Base-by-base conservation (phyloP, 2,329 filamentous ascomycete species). In the Trichoderma sp. region DNA sequence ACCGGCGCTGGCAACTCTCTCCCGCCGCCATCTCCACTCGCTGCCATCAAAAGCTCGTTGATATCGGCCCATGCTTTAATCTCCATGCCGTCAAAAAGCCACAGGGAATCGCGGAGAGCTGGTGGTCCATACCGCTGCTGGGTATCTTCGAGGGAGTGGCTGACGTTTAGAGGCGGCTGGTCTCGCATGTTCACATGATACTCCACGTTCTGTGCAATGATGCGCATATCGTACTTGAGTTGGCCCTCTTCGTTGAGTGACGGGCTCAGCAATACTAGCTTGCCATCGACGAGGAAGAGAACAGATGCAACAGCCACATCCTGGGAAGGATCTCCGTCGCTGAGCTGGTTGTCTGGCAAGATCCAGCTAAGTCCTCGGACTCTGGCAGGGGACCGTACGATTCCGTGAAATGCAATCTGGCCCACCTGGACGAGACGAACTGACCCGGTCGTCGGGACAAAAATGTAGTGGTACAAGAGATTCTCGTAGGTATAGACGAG, bases 401-500 rank as follows among this genome's bases (percentile, higher is more conserved):
- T 98, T 60, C 96, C 96, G 80, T 99, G 93, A 76, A 99, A 96
- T 14, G 94, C 95, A 77, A 99, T 99, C 80, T 98, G 96, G 11
- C 97, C 96, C n/a, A 98, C 95, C 79, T 97, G 94, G 7, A 97
- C 89, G 34, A 98, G 87, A 57, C 90, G 91, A 39, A 97, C 88
- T 26, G 90, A 84, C 18, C 86, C 90, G n/a, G 88, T 86, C 26
- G 89, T 86, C 0, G 90, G 88, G 0, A 93, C 90, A 74, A 99
- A 95, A 73, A 99, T 90, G 80, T 94, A 99, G 80, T 99, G 96
- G 78, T 98, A 96, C 18, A 99, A 87, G 12, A 97, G 88, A 80
- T 99, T 99, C 79, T 98, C 95, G 80, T 97, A 95, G 0, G 96
- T 99, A 81, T 99, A 99, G 12, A 98, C 95, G 36, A 99, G 88